A percentile compares a stretch with the other conserved stretches of the same genome.
Evolutionary conservation across 2,329 filamentous ascomycete genomes (phyloP).

Genomic region (Fusarium sp.): DNA sequence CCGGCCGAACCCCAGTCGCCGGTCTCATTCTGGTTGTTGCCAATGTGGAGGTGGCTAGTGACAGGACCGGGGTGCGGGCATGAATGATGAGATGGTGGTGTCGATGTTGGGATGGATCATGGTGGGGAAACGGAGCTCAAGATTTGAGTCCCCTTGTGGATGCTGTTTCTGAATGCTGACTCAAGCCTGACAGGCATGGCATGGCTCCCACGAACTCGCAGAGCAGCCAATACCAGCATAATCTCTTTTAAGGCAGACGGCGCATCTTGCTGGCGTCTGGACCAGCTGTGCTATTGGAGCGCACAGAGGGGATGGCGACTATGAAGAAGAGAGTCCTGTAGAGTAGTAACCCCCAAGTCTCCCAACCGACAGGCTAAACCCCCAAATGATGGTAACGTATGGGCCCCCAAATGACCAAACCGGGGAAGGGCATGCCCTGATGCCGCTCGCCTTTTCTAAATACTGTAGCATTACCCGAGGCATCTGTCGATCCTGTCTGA

Average conservation of each 20-base stretch:
- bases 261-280: constrained; percentile 27
- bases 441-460: constrained; percentile 21
- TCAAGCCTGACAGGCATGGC: constrained; percentile 21
- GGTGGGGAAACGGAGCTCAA: constrained; percentile 40
- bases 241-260: constrained; percentile 12
- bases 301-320: constrained; percentile 17
- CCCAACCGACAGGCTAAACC: constrained; percentile 24
- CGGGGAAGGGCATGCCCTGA: constrained; percentile 35
- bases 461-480: constrained; percentile 24
- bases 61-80: constrained; percentile 41
- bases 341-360: constrained; percentile 28
- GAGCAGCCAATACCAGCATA: constrained; percentile 11
- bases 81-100: constrained; percentile 43
- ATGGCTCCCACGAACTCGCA: constrained; percentile 12
- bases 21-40: constrained; percentile 42
- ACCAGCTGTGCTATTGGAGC: constrained; percentile 35
- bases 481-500: constrained; percentile 34
- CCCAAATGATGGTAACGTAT: constrained; percentile 30
- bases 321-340: constrained; percentile 7
- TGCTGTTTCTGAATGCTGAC: constrained; percentile 33
- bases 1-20: constrained; percentile 41
- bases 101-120: constrained; percentile 40
- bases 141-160: constrained; percentile 34
- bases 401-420: constrained; percentile 38
- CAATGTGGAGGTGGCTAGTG: constrained; percentile 46